Evolutionary conservation across 2,329 filamentous ascomycete genomes (phyloP).

Genomic region (Penicillium digitatum): DNA sequence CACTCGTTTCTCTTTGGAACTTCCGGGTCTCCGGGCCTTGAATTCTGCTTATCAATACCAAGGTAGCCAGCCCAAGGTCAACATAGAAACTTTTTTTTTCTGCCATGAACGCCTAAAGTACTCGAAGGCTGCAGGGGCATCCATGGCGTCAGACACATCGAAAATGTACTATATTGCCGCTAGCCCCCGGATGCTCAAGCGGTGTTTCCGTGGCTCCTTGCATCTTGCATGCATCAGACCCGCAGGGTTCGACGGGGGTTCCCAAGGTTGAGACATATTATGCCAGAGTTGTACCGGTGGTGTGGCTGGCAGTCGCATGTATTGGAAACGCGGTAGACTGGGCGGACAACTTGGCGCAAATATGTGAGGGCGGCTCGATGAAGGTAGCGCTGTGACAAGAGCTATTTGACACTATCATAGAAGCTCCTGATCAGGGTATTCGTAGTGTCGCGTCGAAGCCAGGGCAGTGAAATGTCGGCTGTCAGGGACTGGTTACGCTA

Average conservation of each 20-base stretch:
- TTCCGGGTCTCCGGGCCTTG: neutral
- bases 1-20: neutral
- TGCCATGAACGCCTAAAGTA: neutral
- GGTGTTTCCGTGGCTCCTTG: constrained; percentile 64
- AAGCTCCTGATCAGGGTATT: neutral
- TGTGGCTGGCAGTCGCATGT: neutral
- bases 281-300: constrained; percentile 27
- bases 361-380: neutral
- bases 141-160: constrained; percentile 28
- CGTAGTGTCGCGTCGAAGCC: neutral
- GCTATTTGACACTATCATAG: neutral
- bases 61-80: neutral
- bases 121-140: neutral
- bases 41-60: neutral
- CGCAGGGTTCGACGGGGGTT: constrained; percentile 65
- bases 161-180: constrained; percentile 5
- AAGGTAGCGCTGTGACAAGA: neutral
- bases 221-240: constrained; percentile 63
- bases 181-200: constrained; percentile 52
- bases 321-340: neutral
- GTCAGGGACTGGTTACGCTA: neutral
- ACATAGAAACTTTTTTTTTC: neutral
- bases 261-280: constrained; percentile 50
- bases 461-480: neutral
- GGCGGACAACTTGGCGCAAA: neutral